These are phyloP conservation scores for Ogataea populi-albae DNA, from an alignment of 805 yeast genomes.

Conservation along the genomic window DNA sequence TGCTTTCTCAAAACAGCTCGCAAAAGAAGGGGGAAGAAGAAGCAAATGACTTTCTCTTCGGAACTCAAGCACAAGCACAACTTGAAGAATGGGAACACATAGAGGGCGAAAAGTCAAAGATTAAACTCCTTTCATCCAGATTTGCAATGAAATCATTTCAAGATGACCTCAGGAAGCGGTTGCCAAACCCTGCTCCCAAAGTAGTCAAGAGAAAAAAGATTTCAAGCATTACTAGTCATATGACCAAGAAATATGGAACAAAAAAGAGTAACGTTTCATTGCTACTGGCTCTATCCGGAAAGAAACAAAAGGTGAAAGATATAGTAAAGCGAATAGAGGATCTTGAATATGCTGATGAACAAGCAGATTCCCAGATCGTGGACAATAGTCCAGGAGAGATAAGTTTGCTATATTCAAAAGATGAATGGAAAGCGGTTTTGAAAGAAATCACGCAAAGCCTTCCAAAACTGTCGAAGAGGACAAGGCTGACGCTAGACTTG, in stretches of 20 bases:
- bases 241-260: slow-evolving; percentile 20
- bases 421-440: slow-evolving; percentile 30
- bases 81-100: slow-evolving; percentile 22
- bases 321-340: slow-evolving; percentile 23
- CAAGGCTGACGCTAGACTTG: slow-evolving; percentile 24
- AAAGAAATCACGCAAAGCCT: slow-evolving; percentile 21
- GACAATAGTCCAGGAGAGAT: slow-evolving; percentile 7
- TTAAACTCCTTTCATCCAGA: slow-evolving; percentile 7
- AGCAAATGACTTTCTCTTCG: slow-evolving; percentile 13
- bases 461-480: slow-evolving; percentile 26
- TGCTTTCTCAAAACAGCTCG: no score
- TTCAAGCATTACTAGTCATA: slow-evolving; percentile 25
- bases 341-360: slow-evolving; percentile 11
- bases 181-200: not conserved
- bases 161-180: slow-evolving; percentile 1
- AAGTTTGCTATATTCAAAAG: slow-evolving; percentile 24
- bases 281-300: slow-evolving; percentile 29
- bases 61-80: slow-evolving; percentile 24
- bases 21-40: no score
- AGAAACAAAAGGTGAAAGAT: slow-evolving; percentile 29
- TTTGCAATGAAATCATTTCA: slow-evolving; percentile 6
- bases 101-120: slow-evolving; percentile 9
- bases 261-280: slow-evolving; percentile 15
- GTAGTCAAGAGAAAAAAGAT: slow-evolving; percentile 6
- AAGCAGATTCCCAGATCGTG: not conserved